phyloP scores from a whole-genome alignment of 2,329 filamentous ascomycete genomes.

The Chaetomiaceae sp. region DNA sequence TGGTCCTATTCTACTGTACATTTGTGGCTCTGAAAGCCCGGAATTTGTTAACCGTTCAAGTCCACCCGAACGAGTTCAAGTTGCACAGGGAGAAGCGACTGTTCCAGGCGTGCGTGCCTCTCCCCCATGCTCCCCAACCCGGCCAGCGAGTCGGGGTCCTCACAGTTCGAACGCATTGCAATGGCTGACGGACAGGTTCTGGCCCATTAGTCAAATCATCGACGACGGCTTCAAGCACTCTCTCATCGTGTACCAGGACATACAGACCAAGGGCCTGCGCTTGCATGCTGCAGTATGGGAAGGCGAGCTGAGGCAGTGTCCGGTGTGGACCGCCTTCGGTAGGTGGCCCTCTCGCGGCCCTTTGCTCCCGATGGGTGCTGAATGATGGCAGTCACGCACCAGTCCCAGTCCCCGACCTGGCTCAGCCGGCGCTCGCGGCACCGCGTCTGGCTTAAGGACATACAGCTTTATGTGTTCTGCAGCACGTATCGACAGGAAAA shows the following conservation, averaged over 20 bases:
- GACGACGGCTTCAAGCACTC: conserved; percentile 50
- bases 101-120: conserved; percentile 48
- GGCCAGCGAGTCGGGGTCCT: too few species aligned
- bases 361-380: not conserved
- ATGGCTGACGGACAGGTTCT: not conserved
- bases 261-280: conserved; percentile 41
- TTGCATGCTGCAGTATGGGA: conserved; percentile 52
- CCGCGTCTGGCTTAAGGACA: conserved; percentile 46
- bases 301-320: conserved; percentile 48
- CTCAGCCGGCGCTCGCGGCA: conserved; percentile 42
- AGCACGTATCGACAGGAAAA: conserved; percentile 47
- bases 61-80: conserved; percentile 40
- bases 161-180: too few species aligned
- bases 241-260: conserved; percentile 49
- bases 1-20: conserved; percentile 53
- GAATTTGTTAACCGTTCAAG: conserved; percentile 38
- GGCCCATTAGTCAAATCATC: conserved; percentile 45
- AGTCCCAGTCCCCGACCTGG: conserved; percentile 44
- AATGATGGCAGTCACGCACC: conserved; percentile 43
- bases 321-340: conserved; percentile 61
- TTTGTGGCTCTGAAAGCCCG: conserved; percentile 52
- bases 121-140: not conserved
- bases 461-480: conserved; percentile 55
- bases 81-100: conserved; percentile 44
- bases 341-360: conserved; percentile 21